Percentiles rank a stretch among this genome's conserved stretches.
phyloP scores from a whole-genome alignment of 1,139 yeast species.

The Eremothecium cymbalariae region DNA sequence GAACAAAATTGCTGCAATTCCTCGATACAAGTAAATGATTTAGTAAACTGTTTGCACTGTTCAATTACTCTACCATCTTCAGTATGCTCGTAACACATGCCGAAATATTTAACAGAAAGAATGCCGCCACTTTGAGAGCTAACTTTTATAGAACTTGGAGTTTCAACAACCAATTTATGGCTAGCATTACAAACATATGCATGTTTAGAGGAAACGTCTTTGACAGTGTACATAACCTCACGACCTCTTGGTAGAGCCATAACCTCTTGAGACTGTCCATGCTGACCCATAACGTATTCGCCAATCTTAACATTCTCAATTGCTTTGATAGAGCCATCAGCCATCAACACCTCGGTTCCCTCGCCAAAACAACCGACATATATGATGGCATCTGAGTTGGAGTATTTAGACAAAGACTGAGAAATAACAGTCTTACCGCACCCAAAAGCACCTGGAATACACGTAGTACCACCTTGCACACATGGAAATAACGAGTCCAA shows the following conservation, averaged over 20 bases:
- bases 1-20: slow-evolving; percentile 24
- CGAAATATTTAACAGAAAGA: slow-evolving; percentile 8
- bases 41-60: slow-evolving; percentile 14
- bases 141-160: slow-evolving; percentile 17
- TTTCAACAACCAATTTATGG: slow-evolving; percentile 32
- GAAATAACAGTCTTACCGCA: slow-evolving; percentile 99
- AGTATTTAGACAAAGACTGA: slow-evolving; percentile 91
- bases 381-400: slow-evolving; percentile 92
- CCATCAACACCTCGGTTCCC: slow-evolving; percentile 39
- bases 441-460: slow-evolving; percentile 99
- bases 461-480: slow-evolving; percentile 99
- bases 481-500: slow-evolving; percentile 95
- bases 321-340: slow-evolving; percentile 34
- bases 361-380: slow-evolving; percentile 65
- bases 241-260: slow-evolving; percentile 38
- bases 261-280: slow-evolving; percentile 37
- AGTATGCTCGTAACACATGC: slow-evolving; percentile 7
- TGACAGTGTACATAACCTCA: slow-evolving; percentile 36
- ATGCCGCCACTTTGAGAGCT: slow-evolving; percentile 5
- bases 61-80: slow-evolving; percentile 14
- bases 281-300: slow-evolving; percentile 39
- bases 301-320: slow-evolving; percentile 35
- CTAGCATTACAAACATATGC: slow-evolving; percentile 32
- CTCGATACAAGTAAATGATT: slow-evolving; percentile 11
- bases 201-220: slow-evolving; percentile 6